Conservation (phyloP, 805 yeast genomes). For the Pichia paraexigua region DNA sequence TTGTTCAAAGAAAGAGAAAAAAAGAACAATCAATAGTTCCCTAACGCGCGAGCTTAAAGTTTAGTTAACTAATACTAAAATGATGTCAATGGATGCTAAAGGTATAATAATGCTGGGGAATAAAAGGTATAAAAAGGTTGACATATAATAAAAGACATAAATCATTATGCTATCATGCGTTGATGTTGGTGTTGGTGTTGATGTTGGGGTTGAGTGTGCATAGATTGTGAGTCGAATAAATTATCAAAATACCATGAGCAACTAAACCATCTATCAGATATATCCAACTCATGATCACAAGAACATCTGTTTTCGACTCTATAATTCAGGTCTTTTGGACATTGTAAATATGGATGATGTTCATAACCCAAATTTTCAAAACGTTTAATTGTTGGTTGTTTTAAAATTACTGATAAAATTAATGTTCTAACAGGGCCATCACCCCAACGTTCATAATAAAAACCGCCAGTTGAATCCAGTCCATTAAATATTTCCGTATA, state of each 20-base stretch:
- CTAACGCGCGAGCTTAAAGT: too few species aligned
- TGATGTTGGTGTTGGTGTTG: not conserved
- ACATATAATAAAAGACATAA: too few species aligned
- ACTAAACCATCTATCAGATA: constrained; percentile 44
- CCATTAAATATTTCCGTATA: constrained; percentile 58
- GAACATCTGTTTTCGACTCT: constrained; percentile 54
- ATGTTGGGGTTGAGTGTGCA: not conserved
- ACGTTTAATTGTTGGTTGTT: constrained; percentile 59
- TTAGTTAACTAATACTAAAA: too few species aligned
- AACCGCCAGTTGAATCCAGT: constrained; percentile 74
- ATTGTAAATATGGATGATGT: constrained; percentile 73
- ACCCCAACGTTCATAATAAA: constrained; percentile 88
- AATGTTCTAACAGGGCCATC: constrained; percentile 79
- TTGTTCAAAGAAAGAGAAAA: too few species aligned
- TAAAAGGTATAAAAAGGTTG: not conserved
- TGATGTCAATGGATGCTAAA: too few species aligned
- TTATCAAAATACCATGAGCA: constrained; percentile 31
- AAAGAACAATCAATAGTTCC: not conserved
- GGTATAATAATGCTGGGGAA: not conserved
- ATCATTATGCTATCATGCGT: not conserved
- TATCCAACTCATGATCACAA: constrained; percentile 63
- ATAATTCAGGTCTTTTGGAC: constrained; percentile 58
- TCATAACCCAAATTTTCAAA: constrained; percentile 73
- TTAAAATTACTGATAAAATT: constrained; percentile 63
- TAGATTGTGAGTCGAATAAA: not conserved